These are phyloP conservation scores for Colletotrichum sp. DNA, from an alignment of 2,329 filamentous ascomycete genomes.

Conservation along the genomic window DNA sequence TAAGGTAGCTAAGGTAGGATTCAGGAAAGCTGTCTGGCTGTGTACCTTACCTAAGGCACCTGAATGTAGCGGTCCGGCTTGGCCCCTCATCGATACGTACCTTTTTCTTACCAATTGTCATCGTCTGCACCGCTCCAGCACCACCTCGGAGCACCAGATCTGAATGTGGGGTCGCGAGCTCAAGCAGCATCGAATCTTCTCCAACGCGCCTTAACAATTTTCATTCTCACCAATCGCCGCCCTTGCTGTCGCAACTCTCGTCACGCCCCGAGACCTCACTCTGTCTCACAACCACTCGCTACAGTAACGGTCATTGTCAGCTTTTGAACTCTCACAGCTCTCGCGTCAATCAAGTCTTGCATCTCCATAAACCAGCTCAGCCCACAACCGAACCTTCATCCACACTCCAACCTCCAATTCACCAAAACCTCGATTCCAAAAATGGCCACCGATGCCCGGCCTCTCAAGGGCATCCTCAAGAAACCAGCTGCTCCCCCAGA, in stretches of 20 bases:
- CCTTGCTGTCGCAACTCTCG: neutral
- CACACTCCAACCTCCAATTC: neutral
- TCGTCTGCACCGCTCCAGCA: neutral
- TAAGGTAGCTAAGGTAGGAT: too few relatives aligned
- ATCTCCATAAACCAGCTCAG: neutral
- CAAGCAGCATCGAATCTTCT: constrained; percentile 5
- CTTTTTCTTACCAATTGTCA: neutral
- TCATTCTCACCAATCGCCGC: neutral
- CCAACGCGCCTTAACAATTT: constrained; percentile 15
- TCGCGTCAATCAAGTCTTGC: neutral
- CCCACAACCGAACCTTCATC: neutral
- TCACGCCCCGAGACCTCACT: neutral
- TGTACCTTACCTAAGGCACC: neutral
- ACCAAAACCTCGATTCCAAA: neutral
- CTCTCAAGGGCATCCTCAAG: constrained; percentile 66
- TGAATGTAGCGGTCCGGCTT: neutral
- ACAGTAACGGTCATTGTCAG: neutral
- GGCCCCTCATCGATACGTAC: neutral
- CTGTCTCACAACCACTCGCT: neutral
- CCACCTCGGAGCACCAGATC: neutral
- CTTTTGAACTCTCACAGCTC: neutral
- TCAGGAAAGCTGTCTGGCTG: neutral
- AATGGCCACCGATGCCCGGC: constrained; percentile 49
- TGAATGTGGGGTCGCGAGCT: constrained; percentile 7
- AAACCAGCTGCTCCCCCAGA: constrained; percentile 47